Evolutionary conservation across 108 stramenopile species (phyloP).

Genomic region (Stephanodiscus minutulus): DNA sequence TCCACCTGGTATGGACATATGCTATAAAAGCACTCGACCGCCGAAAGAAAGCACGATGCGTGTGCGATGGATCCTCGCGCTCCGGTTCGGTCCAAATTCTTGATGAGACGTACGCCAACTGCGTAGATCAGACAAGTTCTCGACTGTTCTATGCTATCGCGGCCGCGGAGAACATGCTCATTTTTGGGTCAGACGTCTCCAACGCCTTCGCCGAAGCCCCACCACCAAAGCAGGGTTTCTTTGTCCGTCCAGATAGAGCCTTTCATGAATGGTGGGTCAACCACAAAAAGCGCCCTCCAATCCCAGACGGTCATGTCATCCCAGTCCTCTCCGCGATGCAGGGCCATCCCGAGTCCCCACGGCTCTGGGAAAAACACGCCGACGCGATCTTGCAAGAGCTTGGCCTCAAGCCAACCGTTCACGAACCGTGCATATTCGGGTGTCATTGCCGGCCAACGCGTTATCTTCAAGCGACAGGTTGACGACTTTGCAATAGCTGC

Average conservation of each 20-base stretch:
- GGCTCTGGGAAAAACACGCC: conserved; percentile 25
- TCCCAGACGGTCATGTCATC: conserved; percentile 18
- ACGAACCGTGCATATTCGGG: conserved; percentile 17
- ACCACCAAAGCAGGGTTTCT: conserved; percentile 28
- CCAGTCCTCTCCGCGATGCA: conserved; percentile 15
- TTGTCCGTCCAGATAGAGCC: conserved; percentile 33
- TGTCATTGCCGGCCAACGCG: conserved; percentile 9
- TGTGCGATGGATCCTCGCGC: background rate
- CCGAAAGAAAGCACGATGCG: background rate
- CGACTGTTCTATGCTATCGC: conserved; percentile 35
- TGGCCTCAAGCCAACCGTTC: conserved; percentile 10
- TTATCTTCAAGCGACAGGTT: conserved; percentile 51
- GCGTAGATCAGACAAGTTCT: conserved; percentile 33
- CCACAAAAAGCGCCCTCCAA: conserved; percentile 10
- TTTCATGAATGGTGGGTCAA: conserved; percentile 36
- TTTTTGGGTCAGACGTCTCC: conserved; percentile 39
- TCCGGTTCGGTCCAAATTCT: background rate
- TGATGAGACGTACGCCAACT: conserved; percentile 10
- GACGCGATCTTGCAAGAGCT: conserved; percentile 12
- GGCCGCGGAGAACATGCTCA: conserved; percentile 14
- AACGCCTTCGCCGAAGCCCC: conserved; percentile 45
- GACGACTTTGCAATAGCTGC: conserved; percentile 51
- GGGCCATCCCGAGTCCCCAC: conserved; percentile 22
- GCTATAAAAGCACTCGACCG: background rate
- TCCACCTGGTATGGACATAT: background rate